A percentile compares a stretch with the other conserved stretches of the same genome.
These are phyloP conservation scores for Wakefieldia striispora DNA, from an alignment of 768 basidiomycete species.

Conservation along the genomic window DNA sequence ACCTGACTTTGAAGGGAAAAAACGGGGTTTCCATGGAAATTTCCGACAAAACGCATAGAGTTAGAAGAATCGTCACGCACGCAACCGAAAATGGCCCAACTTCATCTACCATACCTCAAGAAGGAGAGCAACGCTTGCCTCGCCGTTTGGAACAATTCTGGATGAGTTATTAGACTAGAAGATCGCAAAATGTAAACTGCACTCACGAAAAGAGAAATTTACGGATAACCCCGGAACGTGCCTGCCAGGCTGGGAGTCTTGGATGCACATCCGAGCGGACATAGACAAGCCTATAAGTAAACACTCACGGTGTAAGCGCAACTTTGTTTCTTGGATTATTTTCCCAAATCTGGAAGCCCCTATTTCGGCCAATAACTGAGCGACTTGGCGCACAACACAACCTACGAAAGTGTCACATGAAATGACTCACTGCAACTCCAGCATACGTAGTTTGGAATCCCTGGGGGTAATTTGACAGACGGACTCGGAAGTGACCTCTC, in stretches of 20 bases:
- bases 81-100: not conserved
- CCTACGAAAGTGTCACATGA: too few species aligned
- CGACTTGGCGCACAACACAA: too few species aligned
- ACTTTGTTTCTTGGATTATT: not conserved
- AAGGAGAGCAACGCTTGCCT: not conserved
- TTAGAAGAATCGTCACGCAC: not conserved
- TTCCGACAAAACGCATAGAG: not conserved
- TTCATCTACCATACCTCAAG: not conserved
- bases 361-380: too few species aligned
- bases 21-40: slow-evolving; percentile 2
- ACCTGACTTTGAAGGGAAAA: not conserved
- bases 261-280: too few species aligned
- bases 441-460: too few species aligned
- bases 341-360: not conserved
- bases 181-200: too few species aligned
- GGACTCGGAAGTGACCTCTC: too few species aligned
- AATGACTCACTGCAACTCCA: too few species aligned
- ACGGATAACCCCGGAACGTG: not conserved
- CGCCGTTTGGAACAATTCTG: too few species aligned
- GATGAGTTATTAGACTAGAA: too few species aligned
- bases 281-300: too few species aligned
- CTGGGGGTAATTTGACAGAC: too few species aligned
- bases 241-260: not conserved
- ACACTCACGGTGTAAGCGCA: not conserved
- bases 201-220: not conserved